phyloP scores from a whole-genome alignment of 2,329 filamentous ascomycete genomes.

The Botrytis pseudocinerea region DNA sequence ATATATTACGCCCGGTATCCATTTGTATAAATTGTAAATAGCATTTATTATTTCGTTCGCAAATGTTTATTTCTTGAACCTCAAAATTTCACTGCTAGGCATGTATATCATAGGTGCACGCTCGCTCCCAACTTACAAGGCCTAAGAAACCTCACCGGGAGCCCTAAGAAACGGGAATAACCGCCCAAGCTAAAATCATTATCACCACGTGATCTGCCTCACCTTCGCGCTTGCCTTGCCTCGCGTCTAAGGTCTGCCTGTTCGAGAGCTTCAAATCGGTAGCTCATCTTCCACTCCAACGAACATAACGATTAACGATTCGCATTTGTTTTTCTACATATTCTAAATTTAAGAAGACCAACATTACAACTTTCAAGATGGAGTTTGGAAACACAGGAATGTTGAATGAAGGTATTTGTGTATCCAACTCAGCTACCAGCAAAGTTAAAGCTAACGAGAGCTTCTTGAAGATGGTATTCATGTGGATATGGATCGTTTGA shows the following conservation, averaged over 20 bases:
- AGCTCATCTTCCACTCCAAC: conserved; percentile 20
- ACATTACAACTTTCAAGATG: conserved; percentile 47
- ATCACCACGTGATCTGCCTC: conserved; percentile 18
- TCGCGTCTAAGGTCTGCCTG: conserved; percentile 35
- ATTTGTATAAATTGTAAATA: conserved; percentile 10
- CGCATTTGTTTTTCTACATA: conserved; percentile 35
- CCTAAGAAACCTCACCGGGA: not conserved
- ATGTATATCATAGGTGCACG: not conserved
- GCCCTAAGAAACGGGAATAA: not conserved
- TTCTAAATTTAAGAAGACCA: conserved; percentile 11
- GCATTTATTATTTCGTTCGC: not conserved
- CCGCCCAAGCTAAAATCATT: conserved; percentile 15
- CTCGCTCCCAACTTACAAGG: not conserved
- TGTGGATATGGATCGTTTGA: conserved; percentile 96
- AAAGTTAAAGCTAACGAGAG: conserved; percentile 36
- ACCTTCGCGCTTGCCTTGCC: conserved; percentile 22
- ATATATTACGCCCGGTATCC: not conserved
- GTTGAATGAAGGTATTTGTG: conserved; percentile 60
- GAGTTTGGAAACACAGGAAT: conserved; percentile 64
- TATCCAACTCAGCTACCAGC: conserved; percentile 26
- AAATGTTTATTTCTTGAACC: not conserved
- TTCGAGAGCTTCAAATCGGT: conserved; percentile 27
- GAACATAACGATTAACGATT: conserved; percentile 20
- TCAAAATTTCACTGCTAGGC: too few relatives aligned
- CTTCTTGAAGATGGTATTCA: conserved; percentile 85